Evolutionary conservation across 2,329 filamentous ascomycete species (phyloP).

Genomic region (Botrytis deweyae): DNA sequence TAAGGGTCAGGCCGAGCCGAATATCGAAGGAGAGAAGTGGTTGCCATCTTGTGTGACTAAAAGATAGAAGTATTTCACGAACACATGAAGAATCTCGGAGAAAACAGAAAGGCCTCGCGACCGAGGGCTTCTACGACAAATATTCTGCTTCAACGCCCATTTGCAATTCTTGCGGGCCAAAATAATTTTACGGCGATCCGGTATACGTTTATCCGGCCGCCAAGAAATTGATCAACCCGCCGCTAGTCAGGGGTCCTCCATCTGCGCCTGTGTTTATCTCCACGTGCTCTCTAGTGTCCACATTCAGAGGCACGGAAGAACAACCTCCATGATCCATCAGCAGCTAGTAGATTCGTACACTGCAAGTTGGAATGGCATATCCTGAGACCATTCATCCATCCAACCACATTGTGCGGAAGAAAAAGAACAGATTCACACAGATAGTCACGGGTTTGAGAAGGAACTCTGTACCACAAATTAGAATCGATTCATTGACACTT

Average conservation of each 20-base stretch:
- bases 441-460: conserved; percentile 2
- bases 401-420: neutral
- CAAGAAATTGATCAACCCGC: neutral
- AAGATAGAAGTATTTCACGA: neutral
- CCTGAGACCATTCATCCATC: neutral
- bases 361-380: neutral
- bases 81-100: neutral
- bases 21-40: conserved; percentile 33
- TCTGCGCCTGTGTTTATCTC: conserved; percentile 1
- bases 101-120: neutral
- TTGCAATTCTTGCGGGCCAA: neutral
- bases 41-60: conserved; percentile 33
- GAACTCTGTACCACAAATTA: neutral
- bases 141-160: neutral
- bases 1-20: conserved; percentile 31
- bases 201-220: neutral
- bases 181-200: conserved; percentile 14
- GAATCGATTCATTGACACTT: neutral
- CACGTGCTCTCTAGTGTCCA: neutral
- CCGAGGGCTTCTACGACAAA: neutral
- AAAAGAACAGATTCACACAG: neutral
- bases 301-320: conserved; percentile 10
- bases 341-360: neutral
- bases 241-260: neutral
- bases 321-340: conserved; percentile 5